These are phyloP conservation scores for Penicillium egyptiacum DNA, from an alignment of 495 filamentous ascomycete genomes.

Conservation along the genomic window DNA sequence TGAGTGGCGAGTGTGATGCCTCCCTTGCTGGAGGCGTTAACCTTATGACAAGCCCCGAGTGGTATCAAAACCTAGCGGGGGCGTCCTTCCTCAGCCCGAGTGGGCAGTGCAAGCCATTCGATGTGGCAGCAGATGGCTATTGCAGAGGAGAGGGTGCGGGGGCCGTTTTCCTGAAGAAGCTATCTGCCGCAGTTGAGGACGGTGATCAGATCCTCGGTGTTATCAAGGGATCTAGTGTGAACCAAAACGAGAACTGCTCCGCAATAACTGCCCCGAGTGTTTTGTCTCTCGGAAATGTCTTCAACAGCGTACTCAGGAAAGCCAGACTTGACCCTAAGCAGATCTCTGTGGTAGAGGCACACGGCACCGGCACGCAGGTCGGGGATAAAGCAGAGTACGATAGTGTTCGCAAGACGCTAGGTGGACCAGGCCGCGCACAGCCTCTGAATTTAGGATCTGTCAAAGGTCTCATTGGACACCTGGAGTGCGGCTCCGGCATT, in stretches of 20 bases:
- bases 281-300: constrained; percentile 20
- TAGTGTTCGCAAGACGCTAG: background rate
- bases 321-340: constrained; percentile 44
- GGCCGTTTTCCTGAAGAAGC: constrained; percentile 52
- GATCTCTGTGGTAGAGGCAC: background rate
- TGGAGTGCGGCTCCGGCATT: background rate
- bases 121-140: constrained; percentile 37
- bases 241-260: constrained; percentile 61
- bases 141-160: constrained; percentile 39
- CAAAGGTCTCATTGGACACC: background rate
- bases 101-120: constrained; percentile 66
- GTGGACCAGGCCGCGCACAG: too few relatives aligned
- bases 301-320: constrained; percentile 41
- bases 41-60: constrained; percentile 32
- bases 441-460: background rate
- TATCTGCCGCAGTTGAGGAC: constrained; percentile 59
- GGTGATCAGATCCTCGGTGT: constrained; percentile 63
- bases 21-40: constrained; percentile 42
- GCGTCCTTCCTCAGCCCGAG: constrained; percentile 44
- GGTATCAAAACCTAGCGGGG: constrained; percentile 34
- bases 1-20: constrained; percentile 27
- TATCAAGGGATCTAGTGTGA: constrained; percentile 56
- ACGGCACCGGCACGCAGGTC: background rate
- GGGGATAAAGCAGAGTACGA: background rate
- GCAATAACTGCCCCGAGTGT: constrained; percentile 53